Percentiles rank a stretch among this genome's conserved stretches.
These are phyloP conservation scores for Streptanthus diversifolius DNA, from an alignment of 345 rosid genomes.

Conservation along the genomic window DNA sequence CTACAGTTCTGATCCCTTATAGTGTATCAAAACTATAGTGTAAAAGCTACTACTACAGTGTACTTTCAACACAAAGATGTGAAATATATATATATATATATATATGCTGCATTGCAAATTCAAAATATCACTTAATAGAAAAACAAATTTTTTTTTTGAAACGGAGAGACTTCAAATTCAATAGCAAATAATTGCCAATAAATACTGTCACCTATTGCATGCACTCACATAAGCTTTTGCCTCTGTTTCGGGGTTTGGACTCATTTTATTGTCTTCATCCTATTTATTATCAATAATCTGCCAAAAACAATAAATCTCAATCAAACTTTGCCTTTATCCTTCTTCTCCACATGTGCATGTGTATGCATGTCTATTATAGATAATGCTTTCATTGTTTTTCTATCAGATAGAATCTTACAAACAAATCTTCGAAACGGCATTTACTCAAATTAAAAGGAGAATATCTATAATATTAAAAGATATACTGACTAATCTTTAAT, in stretches of 20 bases:
- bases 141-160: neutral
- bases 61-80: no score
- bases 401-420: constrained; percentile 20
- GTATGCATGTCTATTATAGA: constrained; percentile 11
- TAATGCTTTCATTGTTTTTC: constrained; percentile 19
- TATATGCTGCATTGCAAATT: neutral
- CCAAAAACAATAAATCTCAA: neutral
- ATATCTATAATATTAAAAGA: neutral
- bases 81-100: no score
- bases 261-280: constrained; percentile 14
- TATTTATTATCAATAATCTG: constrained; percentile 31
- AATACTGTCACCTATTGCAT: constrained; percentile 13
- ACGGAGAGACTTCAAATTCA: neutral
- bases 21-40: no score
- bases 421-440: neutral
- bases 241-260: constrained; percentile 5
- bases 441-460: constrained; percentile 6
- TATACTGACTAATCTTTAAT: neutral
- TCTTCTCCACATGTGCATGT: constrained; percentile 18
- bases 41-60: neutral
- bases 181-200: neutral
- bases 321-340: neutral
- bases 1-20: no score
- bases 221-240: constrained; percentile 26
- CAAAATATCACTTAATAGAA: neutral